A percentile compares a stretch with the other conserved stretches of the same genome.
phyloP scores from a whole-genome alignment of 2,329 filamentous ascomycete species.

The Purpureocillium lavendulum region DNA sequence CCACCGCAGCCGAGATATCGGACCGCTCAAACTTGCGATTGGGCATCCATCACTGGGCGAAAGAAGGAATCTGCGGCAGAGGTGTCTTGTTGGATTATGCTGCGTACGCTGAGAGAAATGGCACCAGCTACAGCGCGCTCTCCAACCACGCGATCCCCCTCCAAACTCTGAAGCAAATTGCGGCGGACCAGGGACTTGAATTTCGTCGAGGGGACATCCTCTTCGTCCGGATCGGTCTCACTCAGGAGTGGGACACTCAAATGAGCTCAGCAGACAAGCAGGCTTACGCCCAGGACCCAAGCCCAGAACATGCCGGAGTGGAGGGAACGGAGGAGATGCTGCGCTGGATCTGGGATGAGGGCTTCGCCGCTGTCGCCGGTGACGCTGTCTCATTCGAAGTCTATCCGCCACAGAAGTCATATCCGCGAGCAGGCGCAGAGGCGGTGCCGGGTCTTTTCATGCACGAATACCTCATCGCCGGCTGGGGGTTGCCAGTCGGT shows the following conservation, averaged over 20 bases:
- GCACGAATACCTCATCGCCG: slow-evolving; percentile 38
- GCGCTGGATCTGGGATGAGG: slow-evolving; percentile 36
- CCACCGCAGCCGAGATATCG: slow-evolving; percentile 34
- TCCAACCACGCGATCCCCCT: slow-evolving; percentile 27
- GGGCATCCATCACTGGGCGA: slow-evolving; percentile 38
- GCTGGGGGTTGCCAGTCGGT: slow-evolving; percentile 36
- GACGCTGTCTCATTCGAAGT: slow-evolving; percentile 35
- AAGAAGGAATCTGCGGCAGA: slow-evolving; percentile 37
- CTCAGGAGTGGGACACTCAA: slow-evolving; percentile 17
- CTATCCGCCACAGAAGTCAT: slow-evolving; percentile 20
- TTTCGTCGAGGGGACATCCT: slow-evolving; percentile 45
- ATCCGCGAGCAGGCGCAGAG: slow-evolving; percentile 10
- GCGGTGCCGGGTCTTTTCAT: slow-evolving; percentile 20
- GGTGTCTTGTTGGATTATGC: slow-evolving; percentile 44
- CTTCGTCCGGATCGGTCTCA: slow-evolving; percentile 24
- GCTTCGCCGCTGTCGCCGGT: slow-evolving; percentile 37
- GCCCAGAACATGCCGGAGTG: slow-evolving; percentile 20
- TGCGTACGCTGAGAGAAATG: slow-evolving; percentile 28
- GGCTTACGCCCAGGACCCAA: slow-evolving; percentile 28
- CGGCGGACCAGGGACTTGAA: slow-evolving; percentile 29
- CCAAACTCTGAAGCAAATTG: slow-evolving; percentile 20
- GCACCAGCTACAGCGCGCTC: slow-evolving; percentile 30
- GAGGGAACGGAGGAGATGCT: slow-evolving; percentile 23
- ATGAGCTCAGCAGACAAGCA: slow-evolving; percentile 33
- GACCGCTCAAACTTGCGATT: slow-evolving; percentile 33